Conservation (phyloP, 352 stramenopile species). For the Globisporangium carolinianum region DNA sequence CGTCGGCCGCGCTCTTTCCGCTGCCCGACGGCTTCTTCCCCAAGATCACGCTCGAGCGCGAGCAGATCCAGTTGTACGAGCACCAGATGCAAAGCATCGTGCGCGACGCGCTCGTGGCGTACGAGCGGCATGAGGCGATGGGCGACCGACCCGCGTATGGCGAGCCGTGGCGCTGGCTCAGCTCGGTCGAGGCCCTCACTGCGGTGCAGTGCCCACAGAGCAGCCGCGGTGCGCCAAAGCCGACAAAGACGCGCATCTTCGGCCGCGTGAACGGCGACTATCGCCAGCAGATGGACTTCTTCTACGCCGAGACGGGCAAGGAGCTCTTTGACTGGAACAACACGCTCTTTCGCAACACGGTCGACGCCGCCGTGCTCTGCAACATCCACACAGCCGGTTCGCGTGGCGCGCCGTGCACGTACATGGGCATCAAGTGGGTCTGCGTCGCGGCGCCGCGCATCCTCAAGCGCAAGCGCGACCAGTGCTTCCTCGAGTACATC, state of each 20-base stretch:
- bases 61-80: constrained; percentile 26
- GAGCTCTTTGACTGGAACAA: constrained; percentile 66
- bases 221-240: background rate
- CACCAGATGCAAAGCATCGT: constrained; percentile 26
- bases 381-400: constrained; percentile 53
- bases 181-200: constrained; percentile 22
- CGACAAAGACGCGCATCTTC: constrained; percentile 42
- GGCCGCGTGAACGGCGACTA: constrained; percentile 58
- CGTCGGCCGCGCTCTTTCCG: constrained; percentile 12
- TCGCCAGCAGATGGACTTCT: constrained; percentile 57
- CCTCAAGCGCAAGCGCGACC: constrained; percentile 59
- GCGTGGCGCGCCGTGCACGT: constrained; percentile 23
- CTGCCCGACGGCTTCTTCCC: constrained; percentile 40
- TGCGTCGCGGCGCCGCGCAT: constrained; percentile 43
- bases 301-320: constrained; percentile 44
- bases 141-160: constrained; percentile 14
- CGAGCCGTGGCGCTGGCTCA: constrained; percentile 13
- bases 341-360: constrained; percentile 52
- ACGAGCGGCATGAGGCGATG: constrained; percentile 38
- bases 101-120: constrained; percentile 33
- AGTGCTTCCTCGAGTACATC: constrained; percentile 74
- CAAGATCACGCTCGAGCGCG: constrained; percentile 21
- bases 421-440: constrained; percentile 81
- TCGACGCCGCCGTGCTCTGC: constrained; percentile 61
- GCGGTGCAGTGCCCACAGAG: constrained; percentile 10